Conservation (phyloP, 1,284 basidiomycete genomes). For the Afroboletus lepidellus region DNA sequence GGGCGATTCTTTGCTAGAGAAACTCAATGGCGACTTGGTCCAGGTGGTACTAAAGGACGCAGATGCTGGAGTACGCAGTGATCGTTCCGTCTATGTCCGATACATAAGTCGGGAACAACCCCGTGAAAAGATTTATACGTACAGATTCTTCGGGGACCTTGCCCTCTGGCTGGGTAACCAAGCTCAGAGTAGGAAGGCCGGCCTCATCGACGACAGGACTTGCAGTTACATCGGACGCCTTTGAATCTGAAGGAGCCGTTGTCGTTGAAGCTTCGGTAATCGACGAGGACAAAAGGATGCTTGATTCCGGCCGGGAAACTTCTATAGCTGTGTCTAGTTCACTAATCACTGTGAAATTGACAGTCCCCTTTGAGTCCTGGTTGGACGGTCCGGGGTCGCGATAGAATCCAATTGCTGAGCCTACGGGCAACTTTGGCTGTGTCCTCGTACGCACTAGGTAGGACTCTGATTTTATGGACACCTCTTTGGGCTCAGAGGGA, state of each 20-base stretch:
- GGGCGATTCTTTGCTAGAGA: slow-evolving; percentile 59
- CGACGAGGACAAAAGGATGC: slow-evolving; percentile 30
- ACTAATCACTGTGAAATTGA: slow-evolving; percentile 74
- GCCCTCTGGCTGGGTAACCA: slow-evolving; percentile 40
- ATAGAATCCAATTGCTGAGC: slow-evolving; percentile 71
- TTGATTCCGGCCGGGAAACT: slow-evolving; percentile 14
- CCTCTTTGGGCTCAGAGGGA: slow-evolving; percentile 12
- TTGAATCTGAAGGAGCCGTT: slow-evolving; percentile 3
- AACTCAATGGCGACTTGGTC: slow-evolving; percentile 59
- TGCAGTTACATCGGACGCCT: slow-evolving; percentile 6
- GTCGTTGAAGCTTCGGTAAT: slow-evolving; percentile 12
- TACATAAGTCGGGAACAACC: slow-evolving; percentile 10
- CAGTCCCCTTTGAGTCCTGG: slow-evolving; percentile 43
- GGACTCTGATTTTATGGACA: slow-evolving; percentile 19
- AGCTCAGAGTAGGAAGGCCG: slow-evolving; percentile 24
- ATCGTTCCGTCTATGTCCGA: slow-evolving; percentile 41
- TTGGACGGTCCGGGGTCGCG: slow-evolving; percentile 53
- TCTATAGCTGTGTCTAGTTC: slow-evolving; percentile 54
- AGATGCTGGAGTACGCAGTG: slow-evolving; percentile 52
- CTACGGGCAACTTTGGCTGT: slow-evolving; percentile 46
- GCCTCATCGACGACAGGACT: slow-evolving; percentile 25
- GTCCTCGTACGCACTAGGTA: slow-evolving; percentile 28
- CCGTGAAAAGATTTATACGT: slow-evolving; percentile 24
- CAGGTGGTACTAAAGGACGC: slow-evolving; percentile 47
- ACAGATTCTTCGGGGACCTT: slow-evolving; percentile 51